Conservation (phyloP, 2,329 filamentous ascomycete species). For the Ceratocystis smalleyi region DNA sequence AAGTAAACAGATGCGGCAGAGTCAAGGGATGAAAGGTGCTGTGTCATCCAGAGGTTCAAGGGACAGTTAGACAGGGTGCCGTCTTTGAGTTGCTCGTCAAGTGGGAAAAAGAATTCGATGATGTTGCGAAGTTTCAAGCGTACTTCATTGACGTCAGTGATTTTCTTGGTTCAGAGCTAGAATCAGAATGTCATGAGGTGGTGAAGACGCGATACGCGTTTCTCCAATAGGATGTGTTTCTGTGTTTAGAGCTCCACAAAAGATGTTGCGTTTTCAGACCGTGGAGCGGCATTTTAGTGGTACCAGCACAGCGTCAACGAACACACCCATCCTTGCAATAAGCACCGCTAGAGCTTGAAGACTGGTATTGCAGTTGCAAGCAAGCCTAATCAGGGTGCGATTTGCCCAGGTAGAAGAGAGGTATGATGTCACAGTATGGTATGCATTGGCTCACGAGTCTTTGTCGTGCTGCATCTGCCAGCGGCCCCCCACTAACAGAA, state of each 20-base stretch:
- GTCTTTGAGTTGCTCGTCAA: neutral
- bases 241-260: neutral
- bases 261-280: neutral
- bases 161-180: neutral
- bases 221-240: neutral
- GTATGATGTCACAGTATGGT: neutral
- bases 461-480: neutral
- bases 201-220: neutral
- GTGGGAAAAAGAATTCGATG: neutral
- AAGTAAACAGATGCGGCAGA: neutral
- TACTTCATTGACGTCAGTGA: neutral
- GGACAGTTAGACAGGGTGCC: neutral
- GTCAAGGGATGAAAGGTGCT: neutral
- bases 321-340: neutral
- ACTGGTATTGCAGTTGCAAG: neutral
- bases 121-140: neutral
- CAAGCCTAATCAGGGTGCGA: neutral
- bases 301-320: neutral
- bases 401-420: neutral
- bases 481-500: neutral
- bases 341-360: neutral
- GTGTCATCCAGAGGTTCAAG: neutral
- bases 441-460: neutral
- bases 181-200: neutral
- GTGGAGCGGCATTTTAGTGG: neutral